A percentile compares a stretch with the other conserved stretches of the same genome.
phyloP scores from a whole-genome alignment of 306 rosid genomes.

The Cucumis hystrix region DNA sequence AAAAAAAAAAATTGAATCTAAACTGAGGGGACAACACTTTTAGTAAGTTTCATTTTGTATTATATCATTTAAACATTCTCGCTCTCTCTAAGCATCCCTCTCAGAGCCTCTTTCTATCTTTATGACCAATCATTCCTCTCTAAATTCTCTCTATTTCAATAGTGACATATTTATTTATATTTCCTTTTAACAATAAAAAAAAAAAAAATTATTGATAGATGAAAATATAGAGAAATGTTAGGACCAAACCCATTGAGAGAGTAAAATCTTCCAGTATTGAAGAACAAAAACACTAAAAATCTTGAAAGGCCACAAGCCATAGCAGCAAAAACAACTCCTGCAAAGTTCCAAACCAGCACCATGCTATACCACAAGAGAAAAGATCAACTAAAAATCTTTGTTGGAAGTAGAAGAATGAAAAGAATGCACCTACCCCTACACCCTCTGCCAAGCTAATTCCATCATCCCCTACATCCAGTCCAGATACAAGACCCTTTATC shows the following conservation, averaged over 20 bases:
- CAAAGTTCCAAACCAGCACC: neutral
- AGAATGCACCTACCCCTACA: neutral
- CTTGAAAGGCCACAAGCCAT: neutral
- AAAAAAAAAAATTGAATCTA: neutral
- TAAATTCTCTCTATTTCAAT: too few relatives aligned
- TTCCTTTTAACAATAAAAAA: too few relatives aligned
- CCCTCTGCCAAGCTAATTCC: neutral
- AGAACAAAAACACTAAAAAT: neutral
- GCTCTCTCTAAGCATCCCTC: neutral
- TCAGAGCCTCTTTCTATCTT: neutral
- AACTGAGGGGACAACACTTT: neutral
- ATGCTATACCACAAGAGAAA: neutral
- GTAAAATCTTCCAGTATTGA: neutral
- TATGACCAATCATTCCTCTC: too few relatives aligned
- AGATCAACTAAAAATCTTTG: neutral
- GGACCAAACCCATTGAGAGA: too few relatives aligned
- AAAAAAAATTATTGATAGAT: too few relatives aligned
- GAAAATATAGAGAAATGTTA: too few relatives aligned
- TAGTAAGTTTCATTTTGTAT: neutral
- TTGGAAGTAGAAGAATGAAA: neutral
- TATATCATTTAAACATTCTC: neutral
- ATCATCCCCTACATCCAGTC: neutral
- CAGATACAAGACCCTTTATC: neutral
- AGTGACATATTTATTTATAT: too few relatives aligned
- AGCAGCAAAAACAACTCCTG: neutral